These are phyloP conservation scores for Aspergillus amoenus DNA, from an alignment of 2,329 filamentous ascomycete genomes.

Conservation along the genomic window DNA sequence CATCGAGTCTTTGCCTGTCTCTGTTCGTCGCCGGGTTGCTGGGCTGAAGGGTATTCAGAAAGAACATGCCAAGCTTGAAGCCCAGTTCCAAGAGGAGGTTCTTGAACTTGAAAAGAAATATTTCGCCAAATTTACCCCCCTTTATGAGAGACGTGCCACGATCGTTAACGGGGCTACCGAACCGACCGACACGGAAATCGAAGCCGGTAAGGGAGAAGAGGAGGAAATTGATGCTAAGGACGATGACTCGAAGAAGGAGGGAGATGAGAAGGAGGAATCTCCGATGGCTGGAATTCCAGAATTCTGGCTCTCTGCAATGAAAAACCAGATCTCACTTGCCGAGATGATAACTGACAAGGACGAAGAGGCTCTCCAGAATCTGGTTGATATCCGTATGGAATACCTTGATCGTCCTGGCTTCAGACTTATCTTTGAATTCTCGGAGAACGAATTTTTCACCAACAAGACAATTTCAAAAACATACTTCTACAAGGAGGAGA, in stretches of 20 bases:
- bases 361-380: constrained; percentile 84
- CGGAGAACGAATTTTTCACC: constrained; percentile 92
- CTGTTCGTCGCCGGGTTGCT: constrained; percentile 88
- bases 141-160: constrained; percentile 90
- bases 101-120: constrained; percentile 99
- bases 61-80: constrained; percentile 97
- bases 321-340: constrained; percentile 95
- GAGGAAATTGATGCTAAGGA: constrained; percentile 62
- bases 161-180: constrained; percentile 88
- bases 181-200: constrained; percentile 82
- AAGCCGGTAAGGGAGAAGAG: constrained; percentile 79
- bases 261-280: constrained; percentile 43
- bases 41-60: constrained; percentile 98
- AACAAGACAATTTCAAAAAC: constrained; percentile 98
- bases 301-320: constrained; percentile 99
- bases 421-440: constrained; percentile 96
- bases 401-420: constrained; percentile 98
- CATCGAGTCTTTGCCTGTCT: constrained; percentile 88
- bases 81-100: constrained; percentile 97
- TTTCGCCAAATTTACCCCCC: constrained; percentile 95
- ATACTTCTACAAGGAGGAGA: constrained; percentile 99
- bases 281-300: constrained; percentile 82
- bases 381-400: constrained; percentile 96
- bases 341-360: constrained; percentile 99
- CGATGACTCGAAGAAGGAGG: constrained; percentile 52